Percentiles rank a stretch among this genome's conserved stretches.
Evolutionary conservation across 345 rosid genomes (phyloP).

Genomic region (Moricandia arvensis): DNA sequence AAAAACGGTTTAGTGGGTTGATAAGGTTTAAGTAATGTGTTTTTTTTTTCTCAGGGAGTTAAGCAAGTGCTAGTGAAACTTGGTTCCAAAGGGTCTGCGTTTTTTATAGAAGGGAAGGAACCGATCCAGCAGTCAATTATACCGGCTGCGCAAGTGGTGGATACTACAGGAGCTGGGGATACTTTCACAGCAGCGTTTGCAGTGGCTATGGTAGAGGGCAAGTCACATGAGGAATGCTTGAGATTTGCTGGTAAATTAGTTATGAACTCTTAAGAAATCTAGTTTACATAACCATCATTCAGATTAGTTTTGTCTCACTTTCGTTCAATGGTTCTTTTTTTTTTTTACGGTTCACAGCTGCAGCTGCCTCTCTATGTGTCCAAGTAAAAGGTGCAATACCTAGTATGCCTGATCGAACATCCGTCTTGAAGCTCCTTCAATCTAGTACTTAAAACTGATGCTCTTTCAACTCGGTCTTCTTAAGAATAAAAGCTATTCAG

Average conservation of each 20-base stretch:
- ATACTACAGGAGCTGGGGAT: conserved; percentile 99
- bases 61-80: conserved; percentile 88
- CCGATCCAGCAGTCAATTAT: conserved; percentile 73
- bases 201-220: conserved; percentile 89
- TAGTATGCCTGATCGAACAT: conserved; percentile 79
- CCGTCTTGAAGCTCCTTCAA: conserved; percentile 63
- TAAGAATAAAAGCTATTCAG: conserved; percentile 7
- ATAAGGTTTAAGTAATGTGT: conserved; percentile 4
- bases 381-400: conserved; percentile 97
- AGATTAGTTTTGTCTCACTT: conserved; percentile 1
- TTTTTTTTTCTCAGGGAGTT: conserved; percentile 58
- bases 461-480: not conserved
- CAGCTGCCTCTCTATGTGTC: conserved; percentile 94
- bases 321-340: not conserved
- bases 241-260: conserved; percentile 77
- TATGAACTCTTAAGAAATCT: not conserved
- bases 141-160: conserved; percentile 66
- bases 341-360: conserved; percentile 49
- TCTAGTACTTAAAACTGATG: conserved; percentile 5
- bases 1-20: not conserved
- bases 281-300: not conserved
- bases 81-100: conserved; percentile 81
- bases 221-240: conserved; percentile 64
- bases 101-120: conserved; percentile 68
- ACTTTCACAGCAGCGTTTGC: conserved; percentile 96